Conservation (phyloP, 2,329 filamentous ascomycete genomes). For the Xylaria sp. region DNA sequence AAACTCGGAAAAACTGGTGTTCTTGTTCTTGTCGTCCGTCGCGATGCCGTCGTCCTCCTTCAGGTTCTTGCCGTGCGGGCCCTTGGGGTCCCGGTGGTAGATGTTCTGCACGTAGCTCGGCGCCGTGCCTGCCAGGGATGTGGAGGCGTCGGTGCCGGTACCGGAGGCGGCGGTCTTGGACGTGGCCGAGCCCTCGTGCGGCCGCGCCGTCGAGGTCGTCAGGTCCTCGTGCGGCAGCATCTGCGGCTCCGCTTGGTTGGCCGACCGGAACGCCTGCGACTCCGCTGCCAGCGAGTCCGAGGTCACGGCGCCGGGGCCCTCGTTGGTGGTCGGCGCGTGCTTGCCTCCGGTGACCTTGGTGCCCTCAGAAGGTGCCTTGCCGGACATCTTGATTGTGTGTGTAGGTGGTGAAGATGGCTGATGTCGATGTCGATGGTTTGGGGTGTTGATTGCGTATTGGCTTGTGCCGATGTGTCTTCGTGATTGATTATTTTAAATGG, state of each 20-base stretch:
- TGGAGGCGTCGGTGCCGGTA: constrained; percentile 52
- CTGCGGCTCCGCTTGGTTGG: constrained; percentile 60
- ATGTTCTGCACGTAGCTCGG: constrained; percentile 44
- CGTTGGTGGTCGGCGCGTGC: constrained; percentile 55
- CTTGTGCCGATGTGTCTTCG: background rate
- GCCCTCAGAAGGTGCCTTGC: constrained; percentile 33
- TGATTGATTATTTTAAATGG: background rate
- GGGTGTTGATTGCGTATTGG: background rate
- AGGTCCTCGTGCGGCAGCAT: constrained; percentile 47
- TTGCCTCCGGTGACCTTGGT: constrained; percentile 50
- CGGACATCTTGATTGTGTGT: constrained; percentile 24
- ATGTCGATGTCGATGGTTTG: background rate
- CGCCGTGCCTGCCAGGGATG: constrained; percentile 41
- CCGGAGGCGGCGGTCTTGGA: constrained; percentile 24
- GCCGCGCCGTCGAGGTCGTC: constrained; percentile 11
- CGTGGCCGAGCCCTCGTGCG: constrained; percentile 13
- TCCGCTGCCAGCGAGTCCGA: constrained; percentile 77
- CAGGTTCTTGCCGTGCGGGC: constrained; percentile 49
- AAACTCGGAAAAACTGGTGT: constrained; percentile 46
- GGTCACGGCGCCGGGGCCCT: constrained; percentile 65
- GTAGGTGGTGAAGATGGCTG: constrained; percentile 11
- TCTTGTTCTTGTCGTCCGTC: constrained; percentile 42
- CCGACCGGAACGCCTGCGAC: constrained; percentile 54
- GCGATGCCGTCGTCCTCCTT: constrained; percentile 42
- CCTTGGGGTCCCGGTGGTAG: constrained; percentile 34